A percentile compares a stretch with the other conserved stretches of the same genome.
Evolutionary conservation across 2,329 filamentous ascomycete species (phyloP).

Genomic region (Sporothrix euskadiensis): DNA sequence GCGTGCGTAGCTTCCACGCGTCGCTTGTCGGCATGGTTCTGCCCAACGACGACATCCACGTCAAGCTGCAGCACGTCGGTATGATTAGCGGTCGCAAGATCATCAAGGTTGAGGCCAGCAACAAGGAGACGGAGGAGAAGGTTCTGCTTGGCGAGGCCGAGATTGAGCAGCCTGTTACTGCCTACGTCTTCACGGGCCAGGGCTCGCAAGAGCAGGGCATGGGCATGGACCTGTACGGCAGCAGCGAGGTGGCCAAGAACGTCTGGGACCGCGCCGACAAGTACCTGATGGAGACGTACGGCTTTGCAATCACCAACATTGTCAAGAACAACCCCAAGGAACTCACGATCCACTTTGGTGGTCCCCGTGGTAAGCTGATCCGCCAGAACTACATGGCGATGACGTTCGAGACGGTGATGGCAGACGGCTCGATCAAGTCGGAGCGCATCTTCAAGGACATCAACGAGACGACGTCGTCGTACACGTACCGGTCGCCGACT

Average conservation of each 20-base stretch:
- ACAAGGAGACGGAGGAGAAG: slow-evolving; percentile 95
- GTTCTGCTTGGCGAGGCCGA: slow-evolving; percentile 93
- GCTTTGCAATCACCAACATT: slow-evolving; percentile 96
- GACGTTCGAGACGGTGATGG: slow-evolving; percentile 97
- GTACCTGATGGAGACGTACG: slow-evolving; percentile 98
- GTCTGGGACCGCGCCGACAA: slow-evolving; percentile 98
- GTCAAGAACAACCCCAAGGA: slow-evolving; percentile 99
- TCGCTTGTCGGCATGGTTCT: slow-evolving; percentile 98
- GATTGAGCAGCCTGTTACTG: slow-evolving; percentile 93
- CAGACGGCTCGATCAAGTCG: slow-evolving; percentile 91
- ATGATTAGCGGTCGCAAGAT: slow-evolving; percentile 99
- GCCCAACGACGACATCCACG: slow-evolving; percentile 90
- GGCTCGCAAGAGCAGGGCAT: slow-evolving; percentile 98
- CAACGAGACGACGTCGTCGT: slow-evolving; percentile 85
- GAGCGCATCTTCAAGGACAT: slow-evolving; percentile 99
- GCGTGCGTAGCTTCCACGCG: slow-evolving; percentile 95
- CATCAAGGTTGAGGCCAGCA: slow-evolving; percentile 96
- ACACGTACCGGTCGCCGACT: slow-evolving; percentile 94
- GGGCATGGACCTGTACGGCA: slow-evolving; percentile 98
- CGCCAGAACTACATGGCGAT: slow-evolving; percentile 99
- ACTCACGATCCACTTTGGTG: slow-evolving; percentile 96
- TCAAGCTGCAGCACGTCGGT: slow-evolving; percentile 92
- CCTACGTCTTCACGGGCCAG: slow-evolving; percentile 97
- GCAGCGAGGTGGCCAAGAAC: slow-evolving; percentile 89
- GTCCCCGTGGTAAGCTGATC: slow-evolving; percentile 93